Conservation (phyloP, 1,284 basidiomycete species). For the Cerrena zonata region DNA sequence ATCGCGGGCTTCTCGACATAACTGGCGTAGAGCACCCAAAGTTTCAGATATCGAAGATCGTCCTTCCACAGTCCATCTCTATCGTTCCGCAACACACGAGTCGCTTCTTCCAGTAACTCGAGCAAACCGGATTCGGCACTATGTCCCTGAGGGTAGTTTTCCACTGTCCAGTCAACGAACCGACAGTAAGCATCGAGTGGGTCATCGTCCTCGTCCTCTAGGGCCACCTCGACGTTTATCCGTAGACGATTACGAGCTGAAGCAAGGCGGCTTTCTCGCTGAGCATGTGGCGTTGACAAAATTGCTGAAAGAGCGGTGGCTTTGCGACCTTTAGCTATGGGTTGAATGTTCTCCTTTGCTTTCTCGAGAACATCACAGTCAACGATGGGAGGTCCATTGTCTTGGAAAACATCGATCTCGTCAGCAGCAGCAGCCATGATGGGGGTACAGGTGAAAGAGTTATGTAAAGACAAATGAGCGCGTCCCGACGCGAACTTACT, state of each 20-base stretch:
- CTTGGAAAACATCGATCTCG: conserved; percentile 23
- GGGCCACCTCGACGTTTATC: conserved; percentile 46
- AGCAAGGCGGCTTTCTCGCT: conserved; percentile 61
- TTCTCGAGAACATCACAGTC: conserved; percentile 77
- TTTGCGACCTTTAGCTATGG: conserved; percentile 64
- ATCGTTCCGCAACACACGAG: conserved; percentile 67
- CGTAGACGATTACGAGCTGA: conserved; percentile 55
- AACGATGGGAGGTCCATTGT: conserved; percentile 40
- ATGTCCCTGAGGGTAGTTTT: conserved; percentile 62
- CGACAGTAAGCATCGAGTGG: conserved; percentile 55
- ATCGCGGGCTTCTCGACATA: conserved; percentile 71
- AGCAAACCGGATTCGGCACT: conserved; percentile 72
- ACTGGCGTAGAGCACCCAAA: conserved; percentile 88
- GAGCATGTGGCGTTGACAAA: conserved; percentile 66
- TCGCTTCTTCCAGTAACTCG: conserved; percentile 77
- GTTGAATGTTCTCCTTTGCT: conserved; percentile 78
- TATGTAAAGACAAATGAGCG: too few relatives aligned
- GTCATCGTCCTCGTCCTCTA: conserved; percentile 50
- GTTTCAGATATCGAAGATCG: conserved; percentile 82
- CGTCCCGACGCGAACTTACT: background rate
- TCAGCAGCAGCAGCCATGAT: background rate
- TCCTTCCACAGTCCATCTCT: conserved; percentile 57
- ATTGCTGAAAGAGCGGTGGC: conserved; percentile 69
- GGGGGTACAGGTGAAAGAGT: background rate
- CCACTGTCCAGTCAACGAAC: conserved; percentile 67